Evolutionary conservation across 73 alveolate species (phyloP).

Genomic region (Symbiodinium natans): DNA sequence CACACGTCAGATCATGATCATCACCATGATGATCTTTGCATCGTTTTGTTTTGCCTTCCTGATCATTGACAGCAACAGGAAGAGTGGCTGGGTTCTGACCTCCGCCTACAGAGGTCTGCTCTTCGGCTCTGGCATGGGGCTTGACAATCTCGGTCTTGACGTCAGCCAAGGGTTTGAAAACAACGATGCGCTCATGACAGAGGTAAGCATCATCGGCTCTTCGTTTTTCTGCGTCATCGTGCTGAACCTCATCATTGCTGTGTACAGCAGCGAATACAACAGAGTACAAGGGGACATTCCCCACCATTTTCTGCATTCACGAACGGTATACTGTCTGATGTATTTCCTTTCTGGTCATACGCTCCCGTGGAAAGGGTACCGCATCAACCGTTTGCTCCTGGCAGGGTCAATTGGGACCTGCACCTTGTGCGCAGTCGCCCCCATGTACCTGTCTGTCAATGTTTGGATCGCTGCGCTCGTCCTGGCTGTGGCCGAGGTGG

Average conservation of each 20-base stretch:
- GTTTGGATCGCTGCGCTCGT: neutral
- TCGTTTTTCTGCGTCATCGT: conserved; percentile 13
- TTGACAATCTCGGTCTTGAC: neutral
- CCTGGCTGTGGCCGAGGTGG: neutral
- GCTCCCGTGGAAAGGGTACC: neutral
- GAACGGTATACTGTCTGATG: neutral
- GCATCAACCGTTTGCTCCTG: neutral
- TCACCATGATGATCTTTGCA: conserved; percentile 14
- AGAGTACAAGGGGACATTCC: neutral
- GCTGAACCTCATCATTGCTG: neutral
- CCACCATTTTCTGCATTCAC: neutral
- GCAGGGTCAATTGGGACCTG: neutral
- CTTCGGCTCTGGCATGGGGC: conserved; percentile 19
- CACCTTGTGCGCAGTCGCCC: neutral
- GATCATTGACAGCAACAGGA: neutral
- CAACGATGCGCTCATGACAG: neutral
- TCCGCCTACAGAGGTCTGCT: conserved; percentile 24
- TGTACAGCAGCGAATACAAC: conserved; percentile 26
- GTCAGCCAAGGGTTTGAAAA: neutral
- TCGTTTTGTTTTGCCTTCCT: conserved; percentile 17
- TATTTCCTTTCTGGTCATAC: neutral
- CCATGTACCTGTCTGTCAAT: neutral
- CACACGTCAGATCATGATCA: conserved; percentile 4
- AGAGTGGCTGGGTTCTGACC: neutral
- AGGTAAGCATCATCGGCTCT: neutral